A percentile compares a stretch with the other conserved stretches of the same genome.
phyloP scores from a whole-genome alignment of 2,329 filamentous ascomycete genomes.

The Pseudocercospora fuligena region DNA sequence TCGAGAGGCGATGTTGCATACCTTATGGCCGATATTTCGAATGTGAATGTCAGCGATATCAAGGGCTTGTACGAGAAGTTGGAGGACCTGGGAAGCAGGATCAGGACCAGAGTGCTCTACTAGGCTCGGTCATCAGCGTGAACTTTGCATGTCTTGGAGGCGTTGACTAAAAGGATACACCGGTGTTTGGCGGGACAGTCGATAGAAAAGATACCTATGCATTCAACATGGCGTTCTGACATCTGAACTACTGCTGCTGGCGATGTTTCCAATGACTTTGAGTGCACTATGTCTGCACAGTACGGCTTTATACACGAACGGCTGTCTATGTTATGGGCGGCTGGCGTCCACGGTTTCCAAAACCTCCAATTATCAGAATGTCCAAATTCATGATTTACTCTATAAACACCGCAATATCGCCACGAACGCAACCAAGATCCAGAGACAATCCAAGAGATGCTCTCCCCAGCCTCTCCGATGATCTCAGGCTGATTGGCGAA shows the following conservation, averaged over 20 bases:
- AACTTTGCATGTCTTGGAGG: constrained; percentile 2
- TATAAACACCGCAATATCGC: too few relatives aligned
- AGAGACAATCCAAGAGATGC: too few relatives aligned
- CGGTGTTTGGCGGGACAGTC: neutral
- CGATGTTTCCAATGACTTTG: neutral
- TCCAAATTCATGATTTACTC: too few relatives aligned
- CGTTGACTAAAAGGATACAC: neutral
- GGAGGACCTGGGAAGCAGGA: constrained; percentile 66
- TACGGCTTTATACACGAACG: too few relatives aligned
- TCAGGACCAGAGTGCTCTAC: constrained; percentile 56
- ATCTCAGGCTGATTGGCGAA: too few relatives aligned
- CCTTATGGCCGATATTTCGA: constrained; percentile 95
- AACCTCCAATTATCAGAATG: too few relatives aligned
- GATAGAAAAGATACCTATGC: constrained; percentile 21
- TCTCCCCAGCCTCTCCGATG: too few relatives aligned
- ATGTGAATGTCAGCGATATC: constrained; percentile 79
- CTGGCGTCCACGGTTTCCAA: too few relatives aligned
- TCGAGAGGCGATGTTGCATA: constrained; percentile 93
- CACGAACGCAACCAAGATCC: too few relatives aligned
- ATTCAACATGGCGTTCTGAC: constrained; percentile 26
- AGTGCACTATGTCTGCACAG: neutral
- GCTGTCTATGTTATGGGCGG: too few relatives aligned
- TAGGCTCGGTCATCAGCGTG: constrained; percentile 23
- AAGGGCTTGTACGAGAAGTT: constrained; percentile 83
- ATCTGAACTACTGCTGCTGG: neutral